A percentile compares a stretch with the other conserved stretches of the same genome.
phyloP scores from a whole-genome alignment of 768 basidiomycete genomes.

The Phallus indusiatus region DNA sequence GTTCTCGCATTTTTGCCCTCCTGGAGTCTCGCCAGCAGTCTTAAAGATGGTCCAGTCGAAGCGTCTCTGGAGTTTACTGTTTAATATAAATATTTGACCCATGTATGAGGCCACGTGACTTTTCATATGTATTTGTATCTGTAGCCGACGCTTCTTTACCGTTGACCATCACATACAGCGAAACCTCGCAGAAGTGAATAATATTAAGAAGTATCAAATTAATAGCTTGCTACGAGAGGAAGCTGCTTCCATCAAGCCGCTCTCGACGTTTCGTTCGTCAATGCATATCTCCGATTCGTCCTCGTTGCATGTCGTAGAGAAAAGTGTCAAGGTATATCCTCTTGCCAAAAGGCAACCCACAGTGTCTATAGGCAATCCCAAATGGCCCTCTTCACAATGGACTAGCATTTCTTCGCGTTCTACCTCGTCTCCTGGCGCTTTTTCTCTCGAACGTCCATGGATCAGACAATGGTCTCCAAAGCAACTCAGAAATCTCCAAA shows the following conservation, averaged over 20 bases:
- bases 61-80: conserved; percentile 29
- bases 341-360: background rate
- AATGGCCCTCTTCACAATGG: background rate
- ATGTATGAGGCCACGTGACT: background rate
- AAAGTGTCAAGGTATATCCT: background rate
- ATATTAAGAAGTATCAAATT: too few species aligned
- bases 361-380: too few species aligned
- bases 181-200: too few species aligned
- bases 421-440: background rate
- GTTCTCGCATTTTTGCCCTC: conserved; percentile 51
- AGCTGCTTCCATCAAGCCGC: background rate
- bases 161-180: too few species aligned
- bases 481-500: background rate
- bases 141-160: too few species aligned
- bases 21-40: conserved; percentile 58
- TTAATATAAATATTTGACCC: conserved; percentile 10
- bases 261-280: background rate
- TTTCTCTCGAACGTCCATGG: background rate
- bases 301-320: background rate
- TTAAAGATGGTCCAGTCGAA: conserved; percentile 49
- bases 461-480: background rate
- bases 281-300: background rate
- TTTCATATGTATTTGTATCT: too few species aligned
- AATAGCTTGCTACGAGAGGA: background rate
- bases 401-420: background rate